These are phyloP conservation scores for Calycina herbarum DNA, from an alignment of 2,329 filamentous ascomycete species.

Conservation along the genomic window DNA sequence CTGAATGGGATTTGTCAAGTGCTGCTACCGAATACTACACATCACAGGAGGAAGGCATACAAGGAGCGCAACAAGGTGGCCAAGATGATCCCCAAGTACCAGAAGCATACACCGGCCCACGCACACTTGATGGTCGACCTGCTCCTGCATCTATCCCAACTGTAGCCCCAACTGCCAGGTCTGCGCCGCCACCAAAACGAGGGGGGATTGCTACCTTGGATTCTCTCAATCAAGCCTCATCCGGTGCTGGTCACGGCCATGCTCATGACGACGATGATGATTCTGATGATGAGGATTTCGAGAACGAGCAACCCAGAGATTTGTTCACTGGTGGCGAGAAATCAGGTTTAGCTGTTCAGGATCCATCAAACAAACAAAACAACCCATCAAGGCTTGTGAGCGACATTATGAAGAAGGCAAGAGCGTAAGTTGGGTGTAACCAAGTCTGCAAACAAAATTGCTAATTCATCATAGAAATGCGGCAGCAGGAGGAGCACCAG, in stretches of 20 bases:
- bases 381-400: constrained; percentile 58
- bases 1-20: constrained; percentile 64
- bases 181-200: constrained; percentile 27
- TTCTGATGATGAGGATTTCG: constrained; percentile 54
- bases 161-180: constrained; percentile 28
- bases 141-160: constrained; percentile 45
- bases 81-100: constrained; percentile 41
- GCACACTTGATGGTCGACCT: constrained; percentile 63
- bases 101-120: constrained; percentile 57
- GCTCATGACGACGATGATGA: constrained; percentile 61
- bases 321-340: constrained; percentile 85
- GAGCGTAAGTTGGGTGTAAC: constrained; percentile 46
- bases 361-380: constrained; percentile 49
- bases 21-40: constrained; percentile 64
- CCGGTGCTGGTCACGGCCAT: constrained; percentile 45
- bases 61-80: constrained; percentile 45
- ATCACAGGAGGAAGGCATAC: constrained; percentile 52
- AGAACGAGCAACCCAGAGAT: constrained; percentile 62
- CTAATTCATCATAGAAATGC: constrained; percentile 48
- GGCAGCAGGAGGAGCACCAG: constrained; percentile 56
- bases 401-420: constrained; percentile 64
- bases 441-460: constrained; percentile 16
- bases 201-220: constrained; percentile 61
- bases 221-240: constrained; percentile 43
- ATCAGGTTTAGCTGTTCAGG: constrained; percentile 69